These are phyloP conservation scores for Suillus placidus DNA, from an alignment of 768 basidiomycete genomes.

Conservation along the genomic window DNA sequence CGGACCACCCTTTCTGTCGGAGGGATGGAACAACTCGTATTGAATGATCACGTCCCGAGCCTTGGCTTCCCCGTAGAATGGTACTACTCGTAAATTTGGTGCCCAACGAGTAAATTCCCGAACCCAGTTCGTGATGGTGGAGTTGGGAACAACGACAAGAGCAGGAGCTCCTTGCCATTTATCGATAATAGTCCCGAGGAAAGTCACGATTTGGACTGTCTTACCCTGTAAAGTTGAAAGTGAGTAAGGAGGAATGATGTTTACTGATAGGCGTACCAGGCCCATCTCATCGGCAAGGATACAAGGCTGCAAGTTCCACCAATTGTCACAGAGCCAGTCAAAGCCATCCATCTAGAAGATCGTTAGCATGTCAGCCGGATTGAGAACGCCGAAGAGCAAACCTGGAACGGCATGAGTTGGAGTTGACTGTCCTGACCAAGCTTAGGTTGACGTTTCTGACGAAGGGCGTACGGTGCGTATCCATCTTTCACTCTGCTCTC, in stretches of 20 bases:
- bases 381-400: slow-evolving; percentile 32
- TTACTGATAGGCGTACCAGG: slow-evolving; percentile 49
- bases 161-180: slow-evolving; percentile 70
- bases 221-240: slow-evolving; percentile 59
- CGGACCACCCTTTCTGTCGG: slow-evolving; percentile 42
- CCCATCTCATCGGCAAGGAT: slow-evolving; percentile 99
- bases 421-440: slow-evolving; percentile 67
- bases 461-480: slow-evolving; percentile 51
- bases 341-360: slow-evolving; percentile 68
- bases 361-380: slow-evolving; percentile 11
- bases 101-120: slow-evolving; percentile 86
- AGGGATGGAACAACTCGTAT: slow-evolving; percentile 76
- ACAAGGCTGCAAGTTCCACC: slow-evolving; percentile 84
- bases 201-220: slow-evolving; percentile 89
- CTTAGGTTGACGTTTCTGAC: slow-evolving; percentile 52
- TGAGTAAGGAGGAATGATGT: slow-evolving; percentile 12
- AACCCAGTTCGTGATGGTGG: slow-evolving; percentile 94
- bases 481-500: slow-evolving; percentile 59
- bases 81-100: slow-evolving; percentile 72
- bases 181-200: slow-evolving; percentile 67
- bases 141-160: slow-evolving; percentile 94
- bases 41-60: slow-evolving; percentile 78
- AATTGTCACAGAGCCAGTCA: slow-evolving; percentile 85
- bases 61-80: slow-evolving; percentile 81
- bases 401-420: slow-evolving; percentile 88